These are phyloP conservation scores for Sisymbrium altissimum DNA, from an alignment of 345 rosid species.

Conservation along the genomic window DNA sequence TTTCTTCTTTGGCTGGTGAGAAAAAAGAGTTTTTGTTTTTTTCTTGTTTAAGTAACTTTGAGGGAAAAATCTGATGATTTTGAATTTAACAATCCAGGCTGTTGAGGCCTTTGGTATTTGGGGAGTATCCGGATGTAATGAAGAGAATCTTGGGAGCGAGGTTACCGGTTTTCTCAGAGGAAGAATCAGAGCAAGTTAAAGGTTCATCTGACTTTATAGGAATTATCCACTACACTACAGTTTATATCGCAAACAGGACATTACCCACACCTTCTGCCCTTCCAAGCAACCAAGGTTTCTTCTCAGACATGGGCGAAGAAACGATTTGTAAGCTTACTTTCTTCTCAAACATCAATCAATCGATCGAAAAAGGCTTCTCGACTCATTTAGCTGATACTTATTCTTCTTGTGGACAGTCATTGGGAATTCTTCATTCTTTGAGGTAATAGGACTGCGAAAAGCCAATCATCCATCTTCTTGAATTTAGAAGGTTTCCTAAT, in stretches of 20 bases:
- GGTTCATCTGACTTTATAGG: constrained; percentile 69
- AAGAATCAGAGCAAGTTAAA: constrained; percentile 53
- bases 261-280: constrained; percentile 4
- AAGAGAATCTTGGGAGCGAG: constrained; percentile 56
- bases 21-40: neutral
- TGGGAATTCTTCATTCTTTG: neutral
- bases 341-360: neutral
- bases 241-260: constrained; percentile 31
- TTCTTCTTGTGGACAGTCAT: constrained; percentile 11
- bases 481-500: neutral
- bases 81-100: constrained; percentile 35
- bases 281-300: constrained; percentile 30
- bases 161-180: constrained; percentile 50
- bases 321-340: constrained; percentile 31
- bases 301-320: constrained; percentile 33
- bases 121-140: constrained; percentile 75
- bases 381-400: neutral
- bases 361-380: neutral
- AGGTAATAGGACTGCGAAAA: constrained; percentile 14
- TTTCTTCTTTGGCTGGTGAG: constrained; percentile 53
- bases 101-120: constrained; percentile 55
- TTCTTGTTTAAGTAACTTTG: neutral
- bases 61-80: neutral
- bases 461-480: neutral
- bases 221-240: constrained; percentile 38